Evolutionary conservation across 768 basidiomycete species (phyloP).

Genomic region (Russula compacta): DNA sequence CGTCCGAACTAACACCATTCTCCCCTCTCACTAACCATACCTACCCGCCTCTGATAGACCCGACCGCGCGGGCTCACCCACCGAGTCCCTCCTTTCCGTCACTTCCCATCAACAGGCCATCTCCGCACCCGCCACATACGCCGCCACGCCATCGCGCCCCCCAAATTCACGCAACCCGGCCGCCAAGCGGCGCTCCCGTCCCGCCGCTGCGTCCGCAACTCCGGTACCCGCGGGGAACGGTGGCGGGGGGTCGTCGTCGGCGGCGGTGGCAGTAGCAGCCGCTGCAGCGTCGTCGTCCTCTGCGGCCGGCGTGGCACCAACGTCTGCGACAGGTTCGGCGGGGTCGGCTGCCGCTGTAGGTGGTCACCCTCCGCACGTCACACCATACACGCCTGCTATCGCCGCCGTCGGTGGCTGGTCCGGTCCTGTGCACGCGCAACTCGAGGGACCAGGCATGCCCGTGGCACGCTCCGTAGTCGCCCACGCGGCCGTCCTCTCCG

Average conservation of each 20-base stretch:
- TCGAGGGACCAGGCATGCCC: slow-evolving; percentile 77
- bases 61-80: slow-evolving; percentile 59
- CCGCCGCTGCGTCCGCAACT: slow-evolving; percentile 9
- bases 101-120: slow-evolving; percentile 43
- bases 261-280: slow-evolving; percentile 15
- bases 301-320: slow-evolving; percentile 10
- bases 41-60: slow-evolving; percentile 31
- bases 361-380: slow-evolving; percentile 1
- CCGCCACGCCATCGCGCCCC: slow-evolving; percentile 18
- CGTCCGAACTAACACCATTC: slow-evolving; percentile 22
- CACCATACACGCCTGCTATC: slow-evolving; percentile 16
- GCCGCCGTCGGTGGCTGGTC: slow-evolving; percentile 29
- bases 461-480: slow-evolving; percentile 39
- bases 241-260: not conserved
- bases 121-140: slow-evolving; percentile 1
- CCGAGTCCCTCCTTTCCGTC: slow-evolving; percentile 52
- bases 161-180: slow-evolving; percentile 34
- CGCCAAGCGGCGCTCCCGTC: slow-evolving; percentile 17
- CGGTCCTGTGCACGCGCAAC: slow-evolving; percentile 37
- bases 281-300: slow-evolving; percentile 7
- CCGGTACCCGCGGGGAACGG: slow-evolving; percentile 4
- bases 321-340: slow-evolving; percentile 17
- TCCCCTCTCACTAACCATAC: not conserved
- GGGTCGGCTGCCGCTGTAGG: not conserved
- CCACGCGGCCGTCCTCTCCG: slow-evolving; percentile 29